Conservation (phyloP, 306 rosid species). For the Lathyrus sativus region DNA sequence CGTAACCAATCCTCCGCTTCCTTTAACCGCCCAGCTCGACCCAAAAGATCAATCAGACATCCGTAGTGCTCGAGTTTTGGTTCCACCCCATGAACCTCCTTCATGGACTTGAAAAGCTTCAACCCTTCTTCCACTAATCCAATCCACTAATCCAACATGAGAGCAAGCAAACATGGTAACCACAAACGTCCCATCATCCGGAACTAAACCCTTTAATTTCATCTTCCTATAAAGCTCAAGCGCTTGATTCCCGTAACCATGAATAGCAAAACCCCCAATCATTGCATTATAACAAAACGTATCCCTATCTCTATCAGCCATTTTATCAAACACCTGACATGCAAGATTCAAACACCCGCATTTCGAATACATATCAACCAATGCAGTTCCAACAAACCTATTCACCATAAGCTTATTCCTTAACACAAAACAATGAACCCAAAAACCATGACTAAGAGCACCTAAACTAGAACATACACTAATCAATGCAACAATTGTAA, state of each 20-base stretch:
- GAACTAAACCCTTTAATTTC: conserved; percentile 38
- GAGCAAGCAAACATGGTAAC: conserved; percentile 52
- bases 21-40: conserved; percentile 50
- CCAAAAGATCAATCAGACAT: conserved; percentile 49
- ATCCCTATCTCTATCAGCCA: conserved; percentile 42
- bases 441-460: conserved; percentile 51
- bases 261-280: conserved; percentile 51
- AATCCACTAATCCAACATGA: conserved; percentile 48
- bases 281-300: conserved; percentile 45
- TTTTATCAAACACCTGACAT: conserved; percentile 46
- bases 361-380: conserved; percentile 50
- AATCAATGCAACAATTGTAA: conserved; percentile 48
- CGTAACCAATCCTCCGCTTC: conserved; percentile 46
- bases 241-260: conserved; percentile 49
- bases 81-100: conserved; percentile 38
- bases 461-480: conserved; percentile 50
- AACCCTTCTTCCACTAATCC: conserved; percentile 49
- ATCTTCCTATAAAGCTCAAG: conserved; percentile 49
- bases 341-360: conserved; percentile 50
- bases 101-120: conserved; percentile 44
- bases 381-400: conserved; percentile 51
- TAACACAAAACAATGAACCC: conserved; percentile 44
- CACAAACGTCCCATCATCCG: conserved; percentile 47
- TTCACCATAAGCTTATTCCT: conserved; percentile 44
- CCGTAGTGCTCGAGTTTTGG: conserved; percentile 51